Conservation (phyloP, 768 basidiomycete genomes). For the Boletus subparvulus region DNA sequence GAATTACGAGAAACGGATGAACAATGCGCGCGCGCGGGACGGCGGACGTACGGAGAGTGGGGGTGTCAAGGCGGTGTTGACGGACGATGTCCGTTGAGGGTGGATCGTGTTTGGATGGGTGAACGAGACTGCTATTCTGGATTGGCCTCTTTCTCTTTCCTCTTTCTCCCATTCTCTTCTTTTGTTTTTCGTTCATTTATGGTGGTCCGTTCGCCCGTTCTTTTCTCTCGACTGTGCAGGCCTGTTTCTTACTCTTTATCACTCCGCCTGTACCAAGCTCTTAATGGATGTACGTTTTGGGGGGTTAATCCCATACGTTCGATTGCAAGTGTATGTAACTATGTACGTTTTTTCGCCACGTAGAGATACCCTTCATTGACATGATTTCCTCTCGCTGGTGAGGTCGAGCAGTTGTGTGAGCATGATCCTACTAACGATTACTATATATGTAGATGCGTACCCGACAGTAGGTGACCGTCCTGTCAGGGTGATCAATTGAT, state of each 20-base stretch:
- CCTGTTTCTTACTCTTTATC: conserved; percentile 12
- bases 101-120: conserved; percentile 3
- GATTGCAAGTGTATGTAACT: conserved; percentile 22
- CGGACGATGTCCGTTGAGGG: conserved; percentile 35
- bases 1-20: conserved; percentile 56
- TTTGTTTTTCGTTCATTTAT: conserved; percentile 8
- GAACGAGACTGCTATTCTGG: conserved; percentile 15
- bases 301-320: neutral
- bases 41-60: conserved; percentile 85
- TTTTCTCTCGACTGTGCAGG: conserved; percentile 7
- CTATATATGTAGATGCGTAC: too few species aligned
- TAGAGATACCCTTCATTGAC: conserved; percentile 30
- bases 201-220: conserved; percentile 7
- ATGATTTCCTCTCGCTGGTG: neutral
- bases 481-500: too few species aligned
- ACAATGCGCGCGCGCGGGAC: conserved; percentile 69
- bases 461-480: too few species aligned
- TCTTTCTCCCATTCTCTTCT: neutral
- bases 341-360: conserved; percentile 19
- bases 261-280: conserved; percentile 8
- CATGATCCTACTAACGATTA: too few species aligned
- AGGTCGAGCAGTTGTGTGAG: too few species aligned
- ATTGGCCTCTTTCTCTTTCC: neutral
- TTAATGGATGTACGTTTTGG: conserved; percentile 22
- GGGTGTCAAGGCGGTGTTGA: conserved; percentile 73